These are phyloP conservation scores for Juglanconis oblonga DNA, from an alignment of 2,329 filamentous ascomycete species.

Conservation along the genomic window DNA sequence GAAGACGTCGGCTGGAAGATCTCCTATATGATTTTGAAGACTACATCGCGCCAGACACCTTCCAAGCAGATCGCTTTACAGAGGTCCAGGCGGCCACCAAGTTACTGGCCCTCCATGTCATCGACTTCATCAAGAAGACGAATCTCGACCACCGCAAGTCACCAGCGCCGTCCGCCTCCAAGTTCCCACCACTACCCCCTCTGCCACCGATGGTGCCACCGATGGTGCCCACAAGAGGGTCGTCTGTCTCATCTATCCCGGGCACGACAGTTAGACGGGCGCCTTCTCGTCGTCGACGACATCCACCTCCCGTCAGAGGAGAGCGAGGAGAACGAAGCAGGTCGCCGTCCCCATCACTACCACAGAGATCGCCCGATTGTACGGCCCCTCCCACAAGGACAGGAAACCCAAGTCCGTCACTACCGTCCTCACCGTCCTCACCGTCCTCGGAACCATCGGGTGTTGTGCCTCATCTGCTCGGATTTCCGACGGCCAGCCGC, in stretches of 20 bases:
- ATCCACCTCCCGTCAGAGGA: not conserved
- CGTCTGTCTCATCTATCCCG: not conserved
- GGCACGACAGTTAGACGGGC: not conserved
- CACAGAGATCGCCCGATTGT: conserved; percentile 1
- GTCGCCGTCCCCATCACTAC: not conserved
- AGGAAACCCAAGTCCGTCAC: not conserved
- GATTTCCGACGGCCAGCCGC: not conserved
- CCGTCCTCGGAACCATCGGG: not conserved
- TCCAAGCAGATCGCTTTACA: conserved; percentile 33
- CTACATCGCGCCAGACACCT: conserved; percentile 35
- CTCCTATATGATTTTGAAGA: conserved; percentile 44
- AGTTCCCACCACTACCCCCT: conserved; percentile 28
- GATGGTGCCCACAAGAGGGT: not conserved
- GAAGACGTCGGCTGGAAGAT: conserved; percentile 22
- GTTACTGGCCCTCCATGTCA: conserved; percentile 36
- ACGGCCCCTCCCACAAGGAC: not conserved
- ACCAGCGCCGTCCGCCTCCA: conserved; percentile 3
- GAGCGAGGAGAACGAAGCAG: not conserved
- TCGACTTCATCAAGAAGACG: conserved; percentile 35
- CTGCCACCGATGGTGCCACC: conserved; percentile 16
- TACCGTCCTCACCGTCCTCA: too few relatives aligned
- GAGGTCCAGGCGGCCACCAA: conserved; percentile 38
- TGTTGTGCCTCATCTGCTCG: not conserved
- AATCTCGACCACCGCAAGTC: conserved; percentile 24
- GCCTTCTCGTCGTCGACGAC: not conserved